phyloP scores from a whole-genome alignment of 2,329 filamentous ascomycete genomes.

The Phoma sp. region DNA sequence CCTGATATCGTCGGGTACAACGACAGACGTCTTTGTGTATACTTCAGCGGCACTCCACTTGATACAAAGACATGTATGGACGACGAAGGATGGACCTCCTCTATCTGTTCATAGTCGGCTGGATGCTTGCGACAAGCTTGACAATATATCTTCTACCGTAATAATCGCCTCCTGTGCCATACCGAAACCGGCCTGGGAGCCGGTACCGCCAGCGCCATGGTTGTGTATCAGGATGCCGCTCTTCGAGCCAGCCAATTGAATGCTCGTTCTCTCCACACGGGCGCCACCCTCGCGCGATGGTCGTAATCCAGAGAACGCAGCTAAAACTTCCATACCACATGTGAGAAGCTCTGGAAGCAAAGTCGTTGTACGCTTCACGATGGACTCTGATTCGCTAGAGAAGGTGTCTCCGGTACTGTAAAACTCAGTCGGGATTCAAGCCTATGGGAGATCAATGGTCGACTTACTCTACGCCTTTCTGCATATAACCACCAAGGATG shows the following conservation, averaged over 20 bases:
- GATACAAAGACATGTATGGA: no score
- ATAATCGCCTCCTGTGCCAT: no score
- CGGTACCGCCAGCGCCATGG: constrained; percentile 20
- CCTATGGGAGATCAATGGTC: constrained; percentile 5
- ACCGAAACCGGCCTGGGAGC: no score
- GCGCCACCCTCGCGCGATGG: constrained; percentile 24
- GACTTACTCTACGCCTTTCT: constrained; percentile 22
- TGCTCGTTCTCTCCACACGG: constrained; percentile 20
- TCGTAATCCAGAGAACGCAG: constrained; percentile 22
- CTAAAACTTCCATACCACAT: constrained; percentile 23
- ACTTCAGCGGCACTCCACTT: no score
- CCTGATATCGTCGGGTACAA: no score
- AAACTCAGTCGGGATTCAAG: no score
- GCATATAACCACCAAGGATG: constrained; percentile 28
- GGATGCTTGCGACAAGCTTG: no score
- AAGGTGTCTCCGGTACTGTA: no score
- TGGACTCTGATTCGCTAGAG: constrained; percentile 21
- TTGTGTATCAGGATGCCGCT: constrained; percentile 23
- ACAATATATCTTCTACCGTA: no score
- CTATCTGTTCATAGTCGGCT: no score
- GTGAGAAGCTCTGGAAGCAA: constrained; percentile 20
- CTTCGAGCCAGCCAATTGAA: constrained; percentile 4
- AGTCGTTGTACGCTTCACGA: constrained; percentile 19
- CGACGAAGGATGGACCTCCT: no score
- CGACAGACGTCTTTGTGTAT: no score